phyloP scores from a whole-genome alignment of 2,329 filamentous ascomycete genomes.

The Bertia moriformis region DNA sequence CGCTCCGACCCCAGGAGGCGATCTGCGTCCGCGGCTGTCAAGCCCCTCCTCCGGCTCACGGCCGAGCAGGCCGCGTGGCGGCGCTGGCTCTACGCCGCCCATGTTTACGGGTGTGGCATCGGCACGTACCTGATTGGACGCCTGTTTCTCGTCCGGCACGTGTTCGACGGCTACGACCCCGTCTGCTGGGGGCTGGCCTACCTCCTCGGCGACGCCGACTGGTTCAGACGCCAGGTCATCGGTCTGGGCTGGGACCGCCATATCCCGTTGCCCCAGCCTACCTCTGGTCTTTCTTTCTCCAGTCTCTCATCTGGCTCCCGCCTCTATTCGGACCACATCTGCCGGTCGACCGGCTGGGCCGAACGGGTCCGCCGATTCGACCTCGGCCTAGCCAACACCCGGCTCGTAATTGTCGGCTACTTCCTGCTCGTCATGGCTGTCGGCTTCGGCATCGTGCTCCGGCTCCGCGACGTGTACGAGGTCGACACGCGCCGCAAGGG shows the following conservation, averaged over 20 bases:
- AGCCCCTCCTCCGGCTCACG: neutral
- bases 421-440: conserved; percentile 36
- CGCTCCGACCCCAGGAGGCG: no score
- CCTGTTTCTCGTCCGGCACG: conserved; percentile 31
- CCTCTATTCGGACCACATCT: no score
- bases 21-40: neutral
- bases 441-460: conserved; percentile 30
- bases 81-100: neutral
- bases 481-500: conserved; percentile 57
- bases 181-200: conserved; percentile 56
- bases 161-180: conserved; percentile 41
- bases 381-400: conserved; percentile 32
- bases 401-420: conserved; percentile 41
- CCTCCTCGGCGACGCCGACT: conserved; percentile 41
- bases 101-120: neutral
- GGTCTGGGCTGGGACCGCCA: conserved; percentile 17
- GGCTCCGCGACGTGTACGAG: conserved; percentile 38
- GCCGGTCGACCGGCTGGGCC: conserved; percentile 11
- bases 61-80: neutral
- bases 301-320: no score
- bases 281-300: no score
- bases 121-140: conserved; percentile 32
- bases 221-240: conserved; percentile 32
- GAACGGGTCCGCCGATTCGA: conserved; percentile 5
- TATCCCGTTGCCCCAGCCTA: neutral